Percentiles rank a stretch among this genome's conserved stretches.
phyloP scores from a whole-genome alignment of 306 rosid genomes.

The Trifolium fragiferum region DNA sequence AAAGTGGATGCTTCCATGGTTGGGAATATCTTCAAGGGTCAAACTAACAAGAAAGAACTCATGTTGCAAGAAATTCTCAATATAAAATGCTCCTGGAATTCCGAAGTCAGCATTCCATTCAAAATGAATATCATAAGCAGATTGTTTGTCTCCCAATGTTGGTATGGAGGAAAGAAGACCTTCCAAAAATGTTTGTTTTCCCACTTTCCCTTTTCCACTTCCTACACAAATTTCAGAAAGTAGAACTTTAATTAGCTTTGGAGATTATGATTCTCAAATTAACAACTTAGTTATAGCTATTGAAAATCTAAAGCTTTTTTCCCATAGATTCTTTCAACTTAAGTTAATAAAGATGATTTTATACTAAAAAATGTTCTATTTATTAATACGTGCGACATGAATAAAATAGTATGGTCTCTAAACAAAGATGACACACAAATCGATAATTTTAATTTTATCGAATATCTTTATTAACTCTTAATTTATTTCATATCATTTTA shows the following conservation, averaged over 20 bases:
- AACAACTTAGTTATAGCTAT: constrained; percentile 10
- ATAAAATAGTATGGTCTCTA: no score
- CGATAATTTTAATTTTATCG: background rate
- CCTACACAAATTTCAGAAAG: constrained; percentile 41
- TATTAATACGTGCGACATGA: no score
- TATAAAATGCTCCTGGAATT: constrained; percentile 63
- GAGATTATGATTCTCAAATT: background rate
- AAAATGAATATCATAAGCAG: constrained; percentile 54
- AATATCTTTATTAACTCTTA: no score
- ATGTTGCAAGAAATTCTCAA: constrained; percentile 54
- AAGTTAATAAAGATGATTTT: no score
- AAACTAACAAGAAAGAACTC: constrained; percentile 67
- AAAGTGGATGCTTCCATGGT: constrained; percentile 51
- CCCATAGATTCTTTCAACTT: no score
- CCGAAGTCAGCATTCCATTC: constrained; percentile 60
- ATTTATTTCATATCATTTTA: no score
- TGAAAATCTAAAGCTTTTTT: background rate
- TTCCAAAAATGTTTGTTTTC: constrained; percentile 62
- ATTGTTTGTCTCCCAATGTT: constrained; percentile 51
- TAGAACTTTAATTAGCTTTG: background rate
- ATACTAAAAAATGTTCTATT: no score
- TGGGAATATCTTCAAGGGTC: constrained; percentile 63
- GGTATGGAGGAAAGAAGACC: constrained; percentile 51
- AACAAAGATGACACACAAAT: no score
- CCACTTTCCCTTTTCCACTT: constrained; percentile 61